Evolutionary conservation across 148 eudicot species (phyloP).

Genomic region (Amaranthus hypochondriacus): DNA sequence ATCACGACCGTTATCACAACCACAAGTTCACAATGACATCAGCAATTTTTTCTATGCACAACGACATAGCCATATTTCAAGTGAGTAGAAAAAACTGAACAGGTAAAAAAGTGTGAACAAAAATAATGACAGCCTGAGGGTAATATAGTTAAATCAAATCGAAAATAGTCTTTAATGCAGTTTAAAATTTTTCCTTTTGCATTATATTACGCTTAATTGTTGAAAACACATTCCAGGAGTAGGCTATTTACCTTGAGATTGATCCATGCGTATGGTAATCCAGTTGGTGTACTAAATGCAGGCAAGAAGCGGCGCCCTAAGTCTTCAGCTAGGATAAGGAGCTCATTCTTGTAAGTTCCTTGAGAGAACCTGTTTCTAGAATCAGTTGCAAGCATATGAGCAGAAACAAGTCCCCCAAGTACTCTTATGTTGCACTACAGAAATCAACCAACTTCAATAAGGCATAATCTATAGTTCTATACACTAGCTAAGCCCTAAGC

Average conservation of each 20-base stretch:
- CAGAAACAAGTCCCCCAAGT: slow-evolving; percentile 99
- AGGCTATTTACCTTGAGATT: slow-evolving; percentile 70
- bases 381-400: slow-evolving; percentile 99
- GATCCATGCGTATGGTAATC: slow-evolving; percentile 98
- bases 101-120: too few relatives aligned
- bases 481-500: background rate
- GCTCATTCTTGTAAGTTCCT: slow-evolving; percentile 74
- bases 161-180: background rate
- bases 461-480: background rate
- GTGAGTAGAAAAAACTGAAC: too few relatives aligned
- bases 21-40: too few relatives aligned
- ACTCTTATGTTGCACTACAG: slow-evolving; percentile 99
- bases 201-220: background rate
- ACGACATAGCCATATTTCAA: too few relatives aligned
- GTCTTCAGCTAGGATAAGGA: slow-evolving; percentile 80
- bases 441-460: slow-evolving; percentile 32
- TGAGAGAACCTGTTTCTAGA: slow-evolving; percentile 88
- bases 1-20: too few relatives aligned
- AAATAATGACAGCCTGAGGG: too few relatives aligned
- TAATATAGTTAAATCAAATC: background rate
- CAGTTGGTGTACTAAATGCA: slow-evolving; percentile 87
- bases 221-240: slow-evolving; percentile 2
- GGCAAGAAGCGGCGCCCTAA: slow-evolving; percentile 80
- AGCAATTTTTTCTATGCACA: too few relatives aligned
- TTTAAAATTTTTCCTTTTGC: background rate